These are phyloP conservation scores for Nasturtium officinale DNA, from an alignment of 345 rosid genomes.

Conservation along the genomic window DNA sequence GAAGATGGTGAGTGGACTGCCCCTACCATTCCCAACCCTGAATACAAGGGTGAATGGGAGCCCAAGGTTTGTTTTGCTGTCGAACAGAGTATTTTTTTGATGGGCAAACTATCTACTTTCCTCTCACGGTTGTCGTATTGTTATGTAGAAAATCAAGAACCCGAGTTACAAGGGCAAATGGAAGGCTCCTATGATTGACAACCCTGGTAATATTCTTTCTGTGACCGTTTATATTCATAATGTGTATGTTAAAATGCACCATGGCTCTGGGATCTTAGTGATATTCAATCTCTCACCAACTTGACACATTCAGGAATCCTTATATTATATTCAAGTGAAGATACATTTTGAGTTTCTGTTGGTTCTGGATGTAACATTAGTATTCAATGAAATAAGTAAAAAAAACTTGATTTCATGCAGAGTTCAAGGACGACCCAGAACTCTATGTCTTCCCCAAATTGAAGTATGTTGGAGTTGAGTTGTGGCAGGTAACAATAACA, in stretches of 20 bases:
- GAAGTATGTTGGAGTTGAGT: conserved; percentile 91
- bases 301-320: not conserved
- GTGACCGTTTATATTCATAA: not conserved
- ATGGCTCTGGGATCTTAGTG: not conserved
- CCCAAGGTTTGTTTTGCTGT: conserved; percentile 60
- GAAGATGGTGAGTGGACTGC: conserved; percentile 99
- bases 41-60: conserved; percentile 95
- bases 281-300: conserved; percentile 3
- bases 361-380: not conserved
- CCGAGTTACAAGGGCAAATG: conserved; percentile 94
- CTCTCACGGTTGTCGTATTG: conserved; percentile 3
- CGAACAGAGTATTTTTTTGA: not conserved
- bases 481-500: conserved; percentile 85
- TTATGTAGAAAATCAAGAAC: conserved; percentile 86
- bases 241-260: not conserved
- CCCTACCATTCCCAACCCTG: conserved; percentile 93
- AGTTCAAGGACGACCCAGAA: conserved; percentile 94
- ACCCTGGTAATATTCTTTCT: conserved; percentile 68
- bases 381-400: too few species aligned
- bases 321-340: not conserved
- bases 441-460: conserved; percentile 81
- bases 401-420: too few species aligned
- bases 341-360: not conserved
- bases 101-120: not conserved
- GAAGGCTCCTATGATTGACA: conserved; percentile 97